Percentiles rank a stretch among this genome's conserved stretches.
Conservation (phyloP, 805 yeast species). For the Cyberlindnera maritima region DNA sequence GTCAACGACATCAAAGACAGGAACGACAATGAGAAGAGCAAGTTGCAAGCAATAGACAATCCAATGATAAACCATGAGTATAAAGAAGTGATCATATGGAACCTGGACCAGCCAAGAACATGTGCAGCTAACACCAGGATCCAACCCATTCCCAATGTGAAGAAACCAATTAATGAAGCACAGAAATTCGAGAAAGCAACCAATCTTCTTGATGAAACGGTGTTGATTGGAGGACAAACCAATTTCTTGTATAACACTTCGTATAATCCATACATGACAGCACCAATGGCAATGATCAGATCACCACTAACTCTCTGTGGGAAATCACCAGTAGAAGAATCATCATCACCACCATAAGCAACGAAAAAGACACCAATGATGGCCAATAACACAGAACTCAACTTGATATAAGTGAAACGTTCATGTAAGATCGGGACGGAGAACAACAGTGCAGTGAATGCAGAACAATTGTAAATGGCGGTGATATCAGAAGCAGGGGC, state of each 20-base stretch:
- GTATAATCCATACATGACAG: constrained; percentile 74
- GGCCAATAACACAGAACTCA: constrained; percentile 67
- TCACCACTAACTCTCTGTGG: constrained; percentile 71
- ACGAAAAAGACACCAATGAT: constrained; percentile 74
- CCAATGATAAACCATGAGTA: constrained; percentile 43
- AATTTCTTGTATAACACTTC: constrained; percentile 78
- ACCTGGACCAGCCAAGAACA: constrained; percentile 52
- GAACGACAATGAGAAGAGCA: constrained; percentile 68
- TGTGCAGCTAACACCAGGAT: constrained; percentile 47
- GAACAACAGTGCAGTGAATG: constrained; percentile 83
- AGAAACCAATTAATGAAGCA: constrained; percentile 64
- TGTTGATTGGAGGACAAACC: constrained; percentile 68
- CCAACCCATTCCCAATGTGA: constrained; percentile 51
- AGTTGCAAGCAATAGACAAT: constrained; percentile 59
- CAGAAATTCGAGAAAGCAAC: constrained; percentile 78
- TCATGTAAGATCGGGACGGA: constrained; percentile 75
- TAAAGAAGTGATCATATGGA: constrained; percentile 47
- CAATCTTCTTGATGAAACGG: constrained; percentile 63
- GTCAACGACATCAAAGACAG: constrained; percentile 79
- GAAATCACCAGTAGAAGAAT: constrained; percentile 31
- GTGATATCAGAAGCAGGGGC: constrained; percentile 85
- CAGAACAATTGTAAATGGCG: constrained; percentile 87
- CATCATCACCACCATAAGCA: constrained; percentile 55
- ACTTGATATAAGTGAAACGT: constrained; percentile 58
- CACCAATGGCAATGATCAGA: constrained; percentile 66